These are phyloP conservation scores for Blastocrithidia nonstop DNA, from an alignment of 208 protist genomes.

Conservation along the genomic window DNA sequence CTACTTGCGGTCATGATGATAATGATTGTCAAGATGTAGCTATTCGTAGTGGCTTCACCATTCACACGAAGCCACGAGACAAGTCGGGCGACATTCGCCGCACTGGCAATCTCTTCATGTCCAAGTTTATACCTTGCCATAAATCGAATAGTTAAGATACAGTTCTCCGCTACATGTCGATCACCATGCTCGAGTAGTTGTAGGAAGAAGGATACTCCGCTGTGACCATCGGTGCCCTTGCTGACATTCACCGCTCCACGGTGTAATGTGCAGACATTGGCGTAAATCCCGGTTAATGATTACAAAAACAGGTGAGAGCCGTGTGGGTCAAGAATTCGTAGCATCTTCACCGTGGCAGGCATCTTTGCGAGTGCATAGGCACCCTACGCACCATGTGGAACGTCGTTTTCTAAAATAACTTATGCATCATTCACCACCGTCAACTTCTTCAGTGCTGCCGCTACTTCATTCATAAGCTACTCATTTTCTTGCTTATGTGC, in stretches of 20 bases:
- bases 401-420: slow-evolving; percentile 51
- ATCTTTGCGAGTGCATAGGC: slow-evolving; percentile 46
- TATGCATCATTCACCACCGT: slow-evolving; percentile 59
- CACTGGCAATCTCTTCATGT: slow-evolving; percentile 34
- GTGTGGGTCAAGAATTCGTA: slow-evolving; percentile 69
- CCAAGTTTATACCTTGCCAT: slow-evolving; percentile 43
- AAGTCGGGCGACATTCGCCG: slow-evolving; percentile 39
- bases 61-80: slow-evolving; percentile 32
- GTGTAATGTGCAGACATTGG: slow-evolving; percentile 57
- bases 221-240: slow-evolving; percentile 48
- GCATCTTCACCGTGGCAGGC: slow-evolving; percentile 73
- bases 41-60: slow-evolving; percentile 23
- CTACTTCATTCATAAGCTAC: slow-evolving; percentile 56
- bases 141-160: slow-evolving; percentile 36
- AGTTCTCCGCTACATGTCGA: slow-evolving; percentile 48
- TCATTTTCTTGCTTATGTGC: slow-evolving; percentile 62
- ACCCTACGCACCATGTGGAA: slow-evolving; percentile 50
- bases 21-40: slow-evolving; percentile 52
- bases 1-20: slow-evolving; percentile 54
- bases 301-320: slow-evolving; percentile 56
- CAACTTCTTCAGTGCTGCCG: slow-evolving; percentile 30
- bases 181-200: slow-evolving; percentile 59
- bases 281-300: slow-evolving; percentile 64
- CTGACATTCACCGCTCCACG: slow-evolving; percentile 40
- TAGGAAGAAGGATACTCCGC: slow-evolving; percentile 69